Conservation (phyloP, 2,329 filamentous ascomycete species). For the Colletotrichum australisinense region DNA sequence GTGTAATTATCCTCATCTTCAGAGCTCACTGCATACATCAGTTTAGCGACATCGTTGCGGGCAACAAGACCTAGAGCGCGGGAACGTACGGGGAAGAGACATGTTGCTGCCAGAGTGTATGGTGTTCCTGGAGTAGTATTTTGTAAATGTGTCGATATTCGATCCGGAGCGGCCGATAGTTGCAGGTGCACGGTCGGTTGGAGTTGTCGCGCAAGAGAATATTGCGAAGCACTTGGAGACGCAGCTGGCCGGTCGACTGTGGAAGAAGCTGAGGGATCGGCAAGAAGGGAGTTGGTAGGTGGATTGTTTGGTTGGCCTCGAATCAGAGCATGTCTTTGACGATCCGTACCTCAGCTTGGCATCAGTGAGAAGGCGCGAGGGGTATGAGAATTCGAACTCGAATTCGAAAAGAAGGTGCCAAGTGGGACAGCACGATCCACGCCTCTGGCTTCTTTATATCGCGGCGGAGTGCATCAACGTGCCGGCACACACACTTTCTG, state of each 20-base stretch:
- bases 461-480: slow-evolving; percentile 26
- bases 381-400: background rate
- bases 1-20: slow-evolving; percentile 66
- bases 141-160: background rate
- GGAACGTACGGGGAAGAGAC: slow-evolving; percentile 32
- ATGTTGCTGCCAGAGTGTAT: slow-evolving; percentile 19
- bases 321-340: slow-evolving; percentile 31
- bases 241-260: slow-evolving; percentile 7
- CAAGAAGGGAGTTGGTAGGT: slow-evolving; percentile 3
- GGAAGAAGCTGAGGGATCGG: slow-evolving; percentile 7
- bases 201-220: background rate
- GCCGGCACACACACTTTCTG: slow-evolving; percentile 12
- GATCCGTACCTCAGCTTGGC: background rate
- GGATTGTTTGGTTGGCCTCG: slow-evolving; percentile 3
- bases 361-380: slow-evolving; percentile 1
- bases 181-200: background rate
- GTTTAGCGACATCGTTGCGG: background rate
- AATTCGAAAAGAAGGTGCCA: background rate
- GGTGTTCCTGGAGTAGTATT: background rate
- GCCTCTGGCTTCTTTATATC: slow-evolving; percentile 22
- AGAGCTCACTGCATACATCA: slow-evolving; percentile 53
- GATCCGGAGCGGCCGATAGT: background rate
- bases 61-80: background rate
- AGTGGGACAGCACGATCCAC: slow-evolving; percentile 24
- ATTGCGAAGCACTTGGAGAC: background rate